phyloP scores from a whole-genome alignment of 2,329 filamentous ascomycete species.

The Epichloe typhina region DNA sequence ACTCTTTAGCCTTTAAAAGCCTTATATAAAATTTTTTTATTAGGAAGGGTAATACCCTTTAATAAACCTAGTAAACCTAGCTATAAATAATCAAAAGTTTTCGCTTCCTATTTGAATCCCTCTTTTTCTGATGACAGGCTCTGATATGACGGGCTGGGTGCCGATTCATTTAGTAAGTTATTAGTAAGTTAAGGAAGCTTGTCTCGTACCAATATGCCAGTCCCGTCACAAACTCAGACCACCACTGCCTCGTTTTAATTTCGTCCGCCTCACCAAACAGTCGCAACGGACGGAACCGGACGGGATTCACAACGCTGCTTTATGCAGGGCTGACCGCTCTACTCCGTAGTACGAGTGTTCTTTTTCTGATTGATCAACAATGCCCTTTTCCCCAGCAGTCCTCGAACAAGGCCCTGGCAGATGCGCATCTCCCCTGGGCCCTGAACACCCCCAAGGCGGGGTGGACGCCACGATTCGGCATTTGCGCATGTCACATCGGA shows the following conservation, averaged over 20 bases:
- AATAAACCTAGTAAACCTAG: too few species aligned
- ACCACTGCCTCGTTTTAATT: background rate
- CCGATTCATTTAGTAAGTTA: too few species aligned
- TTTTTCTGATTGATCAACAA: background rate
- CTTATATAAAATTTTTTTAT: too few species aligned
- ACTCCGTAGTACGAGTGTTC: background rate
- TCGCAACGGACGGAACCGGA: too few species aligned
- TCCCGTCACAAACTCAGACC: background rate
- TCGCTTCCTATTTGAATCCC: too few species aligned
- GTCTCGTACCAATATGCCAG: background rate
- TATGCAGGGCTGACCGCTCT: background rate
- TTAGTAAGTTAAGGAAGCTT: background rate
- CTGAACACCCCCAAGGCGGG: background rate
- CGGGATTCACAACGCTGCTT: background rate
- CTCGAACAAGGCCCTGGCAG: too few species aligned
- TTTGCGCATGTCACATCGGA: background rate
- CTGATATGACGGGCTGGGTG: too few species aligned
- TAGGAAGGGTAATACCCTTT: too few species aligned
- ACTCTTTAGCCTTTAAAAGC: too few species aligned
- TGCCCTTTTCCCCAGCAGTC: background rate
- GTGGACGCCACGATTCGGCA: background rate
- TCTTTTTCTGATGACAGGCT: too few species aligned
- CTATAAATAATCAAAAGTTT: too few species aligned
- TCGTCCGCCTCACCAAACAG: background rate
- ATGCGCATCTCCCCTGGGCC: too few species aligned